Conservation (phyloP, 1,284 basidiomycete genomes). For the Microbotryomycetes sp. region DNA sequence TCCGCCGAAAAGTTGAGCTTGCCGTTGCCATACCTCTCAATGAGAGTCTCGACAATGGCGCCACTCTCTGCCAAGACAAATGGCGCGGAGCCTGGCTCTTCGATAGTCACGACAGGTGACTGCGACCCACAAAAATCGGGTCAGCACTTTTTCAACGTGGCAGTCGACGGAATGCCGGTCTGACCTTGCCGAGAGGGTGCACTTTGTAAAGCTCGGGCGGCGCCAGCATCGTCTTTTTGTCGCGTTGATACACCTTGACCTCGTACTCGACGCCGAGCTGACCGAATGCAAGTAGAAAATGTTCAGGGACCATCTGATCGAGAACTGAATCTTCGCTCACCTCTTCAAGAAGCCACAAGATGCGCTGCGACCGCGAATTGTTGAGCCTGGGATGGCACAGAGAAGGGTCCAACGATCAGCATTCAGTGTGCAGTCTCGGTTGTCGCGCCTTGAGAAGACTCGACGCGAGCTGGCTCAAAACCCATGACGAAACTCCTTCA, state of each 20-base stretch:
- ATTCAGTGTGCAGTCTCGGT: no score
- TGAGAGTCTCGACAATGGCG: conserved; percentile 31
- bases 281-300: no score
- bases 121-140: neutral
- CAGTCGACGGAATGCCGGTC: neutral
- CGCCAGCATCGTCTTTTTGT: conserved; percentile 20
- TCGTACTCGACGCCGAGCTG: conserved; percentile 26
- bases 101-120: conserved; percentile 20
- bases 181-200: conserved; percentile 29
- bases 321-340: conserved; percentile 1
- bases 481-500: no score
- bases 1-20: conserved; percentile 1
- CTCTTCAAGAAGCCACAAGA: conserved; percentile 34
- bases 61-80: conserved; percentile 26
- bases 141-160: no score
- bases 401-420: no score
- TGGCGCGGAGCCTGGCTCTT: conserved; percentile 1
- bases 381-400: conserved; percentile 32
- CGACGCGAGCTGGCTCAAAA: no score
- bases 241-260: conserved; percentile 29
- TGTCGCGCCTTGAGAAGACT: no score
- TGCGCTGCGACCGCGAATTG: conserved; percentile 32
- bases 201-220: conserved; percentile 21
- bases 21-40: conserved; percentile 30
- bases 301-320: neutral